Base-by-base conservation (phyloP, 192 early-diverging fungal genomes). In the Coemansia umbellata region DNA sequence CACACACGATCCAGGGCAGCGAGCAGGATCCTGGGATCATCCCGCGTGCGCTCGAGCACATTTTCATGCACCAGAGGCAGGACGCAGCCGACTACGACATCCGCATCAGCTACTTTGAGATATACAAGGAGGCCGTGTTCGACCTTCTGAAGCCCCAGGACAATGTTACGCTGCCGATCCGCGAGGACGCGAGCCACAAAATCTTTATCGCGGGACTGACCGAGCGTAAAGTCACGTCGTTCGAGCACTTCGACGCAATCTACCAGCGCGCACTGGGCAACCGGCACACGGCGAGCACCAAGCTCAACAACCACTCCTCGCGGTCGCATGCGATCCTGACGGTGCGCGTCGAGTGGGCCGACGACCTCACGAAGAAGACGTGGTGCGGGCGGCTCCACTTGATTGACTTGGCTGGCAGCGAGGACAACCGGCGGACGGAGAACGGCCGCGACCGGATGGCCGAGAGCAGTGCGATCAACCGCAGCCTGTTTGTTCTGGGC, bases 381-480 rank as follows among this genome's bases (percentile, higher is more conserved):
- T 70, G 68, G 56, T 63, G 66, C 27, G 81, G 83, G 0, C 70
- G 74, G 10, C 52, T 87, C 23, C 78, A 85, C 43, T 47, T 87
- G 7, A 84, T 86, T 8, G 85, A 87, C 44, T 48, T 87, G 66
- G 85, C 85, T 0, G 85, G 85, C 1, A 80, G 79, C 17, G 85
- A 87, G 50, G 83, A 86, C 37, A 85, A 87, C 39, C 57, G 81
- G 18, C 58, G 77, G 15, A 87, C 84, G 17, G 85, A 79, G 19
- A 86, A 84, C 52, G 77, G 66, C 7, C 63, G 63, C 15, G 78
- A 79, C 37, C 57, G 83, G 5, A 80, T 86, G 64, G 82, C 75
- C 4, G 84, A 86, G 52, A 84, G 81, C 42, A 80, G 78, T 17
- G 80, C 82, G 11, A 87, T 85, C 54, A 85, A 87, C 69, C 80